These are phyloP conservation scores for Ganoderma resinaceum DNA, from an alignment of 1,284 basidiomycete species.

Conservation along the genomic window DNA sequence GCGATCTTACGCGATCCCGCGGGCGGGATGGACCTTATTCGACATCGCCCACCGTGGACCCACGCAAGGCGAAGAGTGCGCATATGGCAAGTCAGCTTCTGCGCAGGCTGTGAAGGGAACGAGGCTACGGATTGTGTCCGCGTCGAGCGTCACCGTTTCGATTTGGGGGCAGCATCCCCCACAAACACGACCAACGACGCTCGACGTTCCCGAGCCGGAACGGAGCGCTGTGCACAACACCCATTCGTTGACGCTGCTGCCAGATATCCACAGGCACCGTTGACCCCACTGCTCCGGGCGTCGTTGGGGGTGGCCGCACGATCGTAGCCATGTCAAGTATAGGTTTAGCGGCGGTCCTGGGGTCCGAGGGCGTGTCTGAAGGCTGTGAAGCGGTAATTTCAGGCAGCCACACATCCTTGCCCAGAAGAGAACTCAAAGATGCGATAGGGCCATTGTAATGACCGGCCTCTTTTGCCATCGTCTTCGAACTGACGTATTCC, in stretches of 20 bases:
- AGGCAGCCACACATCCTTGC: not conserved
- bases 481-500: not conserved
- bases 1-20: constrained; percentile 30
- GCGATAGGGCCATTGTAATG: not conserved
- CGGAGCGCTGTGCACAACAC: not conserved
- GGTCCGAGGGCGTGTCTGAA: not conserved
- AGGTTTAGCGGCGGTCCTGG: not conserved
- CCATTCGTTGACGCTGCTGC: not conserved
- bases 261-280: not conserved
- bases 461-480: not conserved
- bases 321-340: not conserved
- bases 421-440: not conserved
- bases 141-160: not conserved
- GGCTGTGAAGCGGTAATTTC: not conserved
- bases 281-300: not conserved
- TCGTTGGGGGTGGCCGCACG: not conserved
- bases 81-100: not conserved
- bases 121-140: not conserved
- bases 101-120: not conserved
- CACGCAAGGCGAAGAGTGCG: constrained; percentile 11
- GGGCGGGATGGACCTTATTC: not conserved
- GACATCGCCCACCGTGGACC: constrained; percentile 15
- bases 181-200: not conserved
- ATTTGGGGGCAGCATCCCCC: not conserved
- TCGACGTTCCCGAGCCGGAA: constrained; percentile 2